Evolutionary conservation across 2,329 filamentous ascomycete species (phyloP).

Genomic region (Penicillium sp.): DNA sequence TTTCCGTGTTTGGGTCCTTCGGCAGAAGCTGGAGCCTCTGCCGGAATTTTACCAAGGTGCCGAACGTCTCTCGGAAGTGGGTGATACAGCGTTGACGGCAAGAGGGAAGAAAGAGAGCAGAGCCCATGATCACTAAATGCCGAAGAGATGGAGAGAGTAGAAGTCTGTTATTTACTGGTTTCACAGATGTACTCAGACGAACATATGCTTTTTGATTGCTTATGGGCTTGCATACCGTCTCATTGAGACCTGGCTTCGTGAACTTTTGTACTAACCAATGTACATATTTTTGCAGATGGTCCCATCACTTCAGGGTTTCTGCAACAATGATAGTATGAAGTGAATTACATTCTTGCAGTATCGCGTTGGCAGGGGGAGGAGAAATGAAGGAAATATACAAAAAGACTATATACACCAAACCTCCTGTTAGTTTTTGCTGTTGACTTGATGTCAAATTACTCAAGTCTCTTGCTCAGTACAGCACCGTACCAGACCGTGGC

Average conservation of each 20-base stretch:
- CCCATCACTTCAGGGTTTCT: neutral
- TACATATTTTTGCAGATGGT: neutral
- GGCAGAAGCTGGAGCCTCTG: constrained; percentile 38
- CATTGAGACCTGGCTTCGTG: neutral
- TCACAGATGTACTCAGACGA: too few species aligned
- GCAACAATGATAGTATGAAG: neutral
- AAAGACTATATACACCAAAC: neutral
- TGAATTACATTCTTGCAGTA: neutral
- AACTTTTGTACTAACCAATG: neutral
- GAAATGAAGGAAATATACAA: neutral
- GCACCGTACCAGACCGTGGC: constrained; percentile 76
- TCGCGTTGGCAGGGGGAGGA: neutral
- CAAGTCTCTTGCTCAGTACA: constrained; percentile 64
- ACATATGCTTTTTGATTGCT: neutral
- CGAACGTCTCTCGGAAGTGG: constrained; percentile 24
- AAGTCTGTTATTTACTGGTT: neutral
- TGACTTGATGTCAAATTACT: constrained; percentile 10
- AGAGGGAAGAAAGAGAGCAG: neutral
- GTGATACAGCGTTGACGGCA: neutral
- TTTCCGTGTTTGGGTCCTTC: constrained; percentile 41
- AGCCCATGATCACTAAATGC: neutral
- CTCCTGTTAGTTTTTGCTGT: too few species aligned
- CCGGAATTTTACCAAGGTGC: constrained; percentile 35
- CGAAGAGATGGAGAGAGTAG: neutral
- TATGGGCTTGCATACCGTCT: neutral